Percentiles rank a stretch among this genome's conserved stretches.
phyloP scores from a whole-genome alignment of 2,329 filamentous ascomycete species.

The Trichocomaceae sp. region DNA sequence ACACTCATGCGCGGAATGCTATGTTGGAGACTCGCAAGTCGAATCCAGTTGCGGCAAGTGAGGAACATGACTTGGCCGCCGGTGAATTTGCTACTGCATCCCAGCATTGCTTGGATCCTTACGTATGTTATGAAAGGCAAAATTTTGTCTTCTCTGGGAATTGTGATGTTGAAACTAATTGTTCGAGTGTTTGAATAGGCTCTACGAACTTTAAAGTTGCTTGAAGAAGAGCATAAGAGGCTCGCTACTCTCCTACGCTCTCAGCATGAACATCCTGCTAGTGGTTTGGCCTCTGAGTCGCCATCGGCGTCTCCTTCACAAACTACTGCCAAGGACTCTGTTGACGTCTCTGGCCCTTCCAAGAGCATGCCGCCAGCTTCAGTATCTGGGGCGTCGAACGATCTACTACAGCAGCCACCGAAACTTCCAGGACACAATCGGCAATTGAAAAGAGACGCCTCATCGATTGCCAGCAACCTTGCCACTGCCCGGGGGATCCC shows the following conservation, averaged over 20 bases:
- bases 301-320: conserved; percentile 13
- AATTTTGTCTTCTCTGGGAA: neutral
- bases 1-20: conserved; percentile 82
- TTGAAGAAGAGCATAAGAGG: conserved; percentile 80
- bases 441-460: conserved; percentile 59
- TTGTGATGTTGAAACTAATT: conserved; percentile 28
- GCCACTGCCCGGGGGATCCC: conserved; percentile 78
- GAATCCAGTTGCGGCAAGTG: conserved; percentile 73
- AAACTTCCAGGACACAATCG: conserved; percentile 37
- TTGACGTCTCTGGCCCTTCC: conserved; percentile 12
- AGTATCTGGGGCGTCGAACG: conserved; percentile 19
- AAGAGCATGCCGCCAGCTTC: conserved; percentile 22
- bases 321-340: conserved; percentile 18
- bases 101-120: conserved; percentile 58
- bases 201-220: conserved; percentile 71
- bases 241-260: conserved; percentile 75
- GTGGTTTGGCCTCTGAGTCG: conserved; percentile 15
- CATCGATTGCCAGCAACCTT: conserved; percentile 82
- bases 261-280: conserved; percentile 50
- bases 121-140: conserved; percentile 34
- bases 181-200: conserved; percentile 40
- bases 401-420: conserved; percentile 26
- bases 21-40: conserved; percentile 61
- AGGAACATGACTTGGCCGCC: conserved; percentile 81
- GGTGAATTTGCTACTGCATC: conserved; percentile 81